Base-by-base conservation (phyloP, 768 basidiomycete species). In the Mycena latifolia region DNA sequence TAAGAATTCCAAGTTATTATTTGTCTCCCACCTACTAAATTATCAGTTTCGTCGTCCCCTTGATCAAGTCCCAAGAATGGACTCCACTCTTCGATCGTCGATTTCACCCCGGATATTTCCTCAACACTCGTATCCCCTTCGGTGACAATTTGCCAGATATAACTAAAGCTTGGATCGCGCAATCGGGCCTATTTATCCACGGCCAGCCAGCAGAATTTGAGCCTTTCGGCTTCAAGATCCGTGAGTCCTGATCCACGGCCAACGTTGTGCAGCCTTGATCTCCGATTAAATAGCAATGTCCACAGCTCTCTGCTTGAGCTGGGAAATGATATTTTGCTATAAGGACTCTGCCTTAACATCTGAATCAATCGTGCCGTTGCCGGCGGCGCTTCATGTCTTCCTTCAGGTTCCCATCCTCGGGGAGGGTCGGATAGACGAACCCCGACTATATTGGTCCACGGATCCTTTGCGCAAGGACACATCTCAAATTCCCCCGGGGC, bases 291-390 rank as follows among this genome's bases (percentile, higher is more conserved):
- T 29, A 55, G 55, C 55, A 7, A 57, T 14, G 4, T 2, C 6
- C 10, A 59, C 57, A 3, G 22, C 28, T 1, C 35, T 59, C 17
- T 0, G 3, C 1, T 25, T 59, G 24, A 37, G 1, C 0, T 59
- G 57, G 57, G 57, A 59, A 22, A 59, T 59, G 57, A 37, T 59
- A 12, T 24, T 39, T 41, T 41, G 39, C 39, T 15, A 41, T 8
- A 15, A n/a, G 17, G 39, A 41, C 4, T 8, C 39, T 41, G 39
- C 8, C 15, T 8, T 15, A n/a, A 41, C 39, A 5, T 5, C 39
- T 15, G 39, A 17, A 5, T 41, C n/a, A 17, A 17, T 45, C 11
- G 28, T 1, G 0, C 2, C 1, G 1, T 46, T 47, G 17, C 43
- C 55, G 2, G 28, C 29, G 9, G 8, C 8, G 2, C 12, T 57